Evolutionary conservation across 257 asterid genomes (phyloP).

Genomic region (Hygrophila difformis): DNA sequence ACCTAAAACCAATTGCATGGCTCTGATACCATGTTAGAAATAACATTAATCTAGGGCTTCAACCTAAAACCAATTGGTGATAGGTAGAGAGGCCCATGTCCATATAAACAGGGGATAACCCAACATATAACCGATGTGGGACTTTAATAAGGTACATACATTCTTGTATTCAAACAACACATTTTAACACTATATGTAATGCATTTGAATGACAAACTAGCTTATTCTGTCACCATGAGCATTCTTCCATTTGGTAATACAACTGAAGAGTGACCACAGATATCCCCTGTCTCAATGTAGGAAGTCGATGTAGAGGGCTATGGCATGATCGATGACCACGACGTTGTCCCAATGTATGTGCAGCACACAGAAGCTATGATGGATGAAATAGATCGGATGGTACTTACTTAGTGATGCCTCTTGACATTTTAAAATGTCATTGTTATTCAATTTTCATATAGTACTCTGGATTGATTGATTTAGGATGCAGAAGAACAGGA

Average conservation of each 20-base stretch:
- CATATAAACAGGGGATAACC: too few relatives aligned
- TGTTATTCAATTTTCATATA: constrained; percentile 7
- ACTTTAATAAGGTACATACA: neutral
- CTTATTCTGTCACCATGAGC: too few relatives aligned
- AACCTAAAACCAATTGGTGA: too few relatives aligned
- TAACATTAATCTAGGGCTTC: too few relatives aligned
- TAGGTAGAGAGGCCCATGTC: too few relatives aligned
- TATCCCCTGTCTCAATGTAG: constrained; percentile 12
- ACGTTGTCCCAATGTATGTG: constrained; percentile 57
- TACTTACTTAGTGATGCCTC: constrained; percentile 18
- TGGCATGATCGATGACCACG: constrained; percentile 30
- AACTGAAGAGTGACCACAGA: too few relatives aligned
- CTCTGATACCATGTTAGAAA: too few relatives aligned
- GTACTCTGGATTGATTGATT: neutral
- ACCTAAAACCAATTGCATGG: too few relatives aligned
- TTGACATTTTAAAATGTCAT: neutral
- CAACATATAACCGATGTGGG: too few relatives aligned
- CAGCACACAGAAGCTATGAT: constrained; percentile 71
- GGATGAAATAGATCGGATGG: constrained; percentile 75
- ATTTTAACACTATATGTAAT: constrained; percentile 1
- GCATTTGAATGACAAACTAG: too few relatives aligned
- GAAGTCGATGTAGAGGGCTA: constrained; percentile 29
- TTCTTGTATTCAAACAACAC: neutral
- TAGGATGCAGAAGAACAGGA: constrained; percentile 31
- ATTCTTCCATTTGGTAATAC: too few relatives aligned